Conservation (phyloP, 768 basidiomycete species). For the Collybia nuda region DNA sequence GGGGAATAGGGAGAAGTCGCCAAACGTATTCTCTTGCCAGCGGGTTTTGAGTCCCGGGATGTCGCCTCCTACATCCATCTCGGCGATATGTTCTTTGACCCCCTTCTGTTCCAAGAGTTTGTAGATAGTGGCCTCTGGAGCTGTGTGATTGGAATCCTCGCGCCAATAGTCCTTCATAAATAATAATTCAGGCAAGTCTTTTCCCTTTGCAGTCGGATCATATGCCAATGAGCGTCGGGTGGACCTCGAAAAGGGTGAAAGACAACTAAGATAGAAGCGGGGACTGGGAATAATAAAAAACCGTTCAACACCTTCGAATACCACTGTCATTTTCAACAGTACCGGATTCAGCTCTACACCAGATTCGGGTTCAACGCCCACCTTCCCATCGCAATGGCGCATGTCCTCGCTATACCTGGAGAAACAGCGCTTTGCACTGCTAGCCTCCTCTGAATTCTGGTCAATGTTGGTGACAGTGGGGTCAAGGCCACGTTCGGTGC, state of each 20-base stretch:
- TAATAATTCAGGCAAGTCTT: conserved; percentile 8
- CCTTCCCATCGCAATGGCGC: not conserved
- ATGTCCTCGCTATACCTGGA: not conserved
- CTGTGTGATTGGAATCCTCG: not conserved
- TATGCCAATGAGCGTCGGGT: conserved; percentile 21
- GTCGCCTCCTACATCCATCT: conserved; percentile 20
- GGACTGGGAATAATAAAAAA: conserved; percentile 10
- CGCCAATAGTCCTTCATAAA: conserved; percentile 34
- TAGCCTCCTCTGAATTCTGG: not conserved
- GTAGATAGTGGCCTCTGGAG: conserved; percentile 20
- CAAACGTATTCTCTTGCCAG: not conserved
- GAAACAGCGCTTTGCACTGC: not conserved
- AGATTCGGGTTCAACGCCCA: too few relatives aligned
- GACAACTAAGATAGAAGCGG: conserved; percentile 4
- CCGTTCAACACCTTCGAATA: not conserved
- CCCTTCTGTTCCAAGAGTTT: conserved; percentile 10
- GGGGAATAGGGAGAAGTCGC: not conserved
- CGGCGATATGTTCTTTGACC: conserved; percentile 17
- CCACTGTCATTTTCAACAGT: not conserved
- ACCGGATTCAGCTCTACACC: not conserved
- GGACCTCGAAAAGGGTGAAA: conserved; percentile 17
- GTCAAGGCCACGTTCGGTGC: conserved; percentile 19
- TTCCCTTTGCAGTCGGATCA: not conserved
- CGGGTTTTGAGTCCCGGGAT: conserved; percentile 7
- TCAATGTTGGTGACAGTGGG: not conserved